A percentile compares a stretch with the other conserved stretches of the same genome.
These are phyloP conservation scores for Geoglossum glabrum DNA, from an alignment of 495 filamentous ascomycete species.

Conservation along the genomic window DNA sequence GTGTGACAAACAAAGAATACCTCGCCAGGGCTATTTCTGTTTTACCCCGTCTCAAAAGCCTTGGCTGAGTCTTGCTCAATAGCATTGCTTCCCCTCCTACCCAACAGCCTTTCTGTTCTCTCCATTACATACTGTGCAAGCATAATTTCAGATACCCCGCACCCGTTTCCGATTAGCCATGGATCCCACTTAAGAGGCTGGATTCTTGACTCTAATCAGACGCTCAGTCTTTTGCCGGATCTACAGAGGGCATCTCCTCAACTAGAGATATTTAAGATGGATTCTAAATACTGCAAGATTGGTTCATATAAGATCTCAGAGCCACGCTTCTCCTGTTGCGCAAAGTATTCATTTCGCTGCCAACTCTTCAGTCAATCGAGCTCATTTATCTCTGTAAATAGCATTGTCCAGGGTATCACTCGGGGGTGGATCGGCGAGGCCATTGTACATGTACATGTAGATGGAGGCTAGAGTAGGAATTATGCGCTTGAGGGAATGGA, in stretches of 20 bases:
- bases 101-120: constrained; percentile 38
- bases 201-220: constrained; percentile 52
- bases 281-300: constrained; percentile 47
- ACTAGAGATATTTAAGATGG: constrained; percentile 48
- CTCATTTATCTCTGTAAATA: constrained; percentile 55
- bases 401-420: constrained; percentile 12
- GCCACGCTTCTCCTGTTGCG: constrained; percentile 39
- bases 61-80: constrained; percentile 44
- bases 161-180: constrained; percentile 36
- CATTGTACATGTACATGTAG: too few relatives aligned
- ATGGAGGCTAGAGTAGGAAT: too few relatives aligned
- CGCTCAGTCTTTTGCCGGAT: constrained; percentile 40
- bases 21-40: constrained; percentile 35
- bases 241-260: constrained; percentile 42
- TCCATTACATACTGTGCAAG: constrained; percentile 57
- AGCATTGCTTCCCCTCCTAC: constrained; percentile 37
- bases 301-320: constrained; percentile 41
- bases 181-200: constrained; percentile 43
- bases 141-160: constrained; percentile 35
- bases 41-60: constrained; percentile 38
- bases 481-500: too few relatives aligned
- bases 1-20: constrained; percentile 20
- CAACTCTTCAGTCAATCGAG: constrained; percentile 44
- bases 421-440: too few relatives aligned
- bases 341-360: constrained; percentile 57